Evolutionary conservation across 1,139 yeast species (phyloP).

Genomic region (Taphrina flavorubra): DNA sequence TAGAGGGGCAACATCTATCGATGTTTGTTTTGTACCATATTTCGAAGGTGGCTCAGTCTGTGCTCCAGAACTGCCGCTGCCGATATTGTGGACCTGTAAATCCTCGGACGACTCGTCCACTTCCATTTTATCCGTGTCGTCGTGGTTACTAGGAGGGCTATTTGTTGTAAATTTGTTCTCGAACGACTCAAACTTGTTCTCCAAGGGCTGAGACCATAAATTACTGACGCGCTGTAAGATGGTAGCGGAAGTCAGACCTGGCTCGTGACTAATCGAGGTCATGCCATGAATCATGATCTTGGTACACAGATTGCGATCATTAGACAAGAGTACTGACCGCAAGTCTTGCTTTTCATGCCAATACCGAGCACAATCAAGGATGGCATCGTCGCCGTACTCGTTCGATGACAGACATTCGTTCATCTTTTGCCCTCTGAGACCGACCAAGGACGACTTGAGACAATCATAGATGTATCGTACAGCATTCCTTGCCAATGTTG

Average conservation of each 20-base stretch:
- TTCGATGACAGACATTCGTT: conserved; percentile 55
- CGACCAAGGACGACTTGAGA: conserved; percentile 60
- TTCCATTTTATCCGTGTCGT: background rate
- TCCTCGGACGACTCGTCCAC: background rate
- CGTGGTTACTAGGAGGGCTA: background rate
- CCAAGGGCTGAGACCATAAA: background rate
- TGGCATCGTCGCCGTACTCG: conserved; percentile 74
- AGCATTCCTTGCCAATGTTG: conserved; percentile 67
- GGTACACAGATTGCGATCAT: conserved; percentile 80
- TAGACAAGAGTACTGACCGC: conserved; percentile 70
- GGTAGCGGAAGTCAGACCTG: background rate
- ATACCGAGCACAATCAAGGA: conserved; percentile 80
- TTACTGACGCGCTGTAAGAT: background rate
- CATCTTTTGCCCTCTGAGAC: conserved; percentile 69
- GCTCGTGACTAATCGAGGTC: conserved; percentile 13
- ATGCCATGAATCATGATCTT: conserved; percentile 63
- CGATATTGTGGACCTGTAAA: background rate
- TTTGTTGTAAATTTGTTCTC: background rate
- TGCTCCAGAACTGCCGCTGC: background rate
- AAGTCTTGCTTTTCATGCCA: conserved; percentile 56
- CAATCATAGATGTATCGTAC: conserved; percentile 76
- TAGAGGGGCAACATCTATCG: conserved; percentile 11
- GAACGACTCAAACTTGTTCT: background rate
- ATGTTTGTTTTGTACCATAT: background rate
- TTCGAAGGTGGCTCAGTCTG: background rate